Evolutionary conservation across 1,139 yeast species (phyloP), one percentile per base, ranked within the genome.

Genomic region (Yamadazyma diddensiae): DNA sequence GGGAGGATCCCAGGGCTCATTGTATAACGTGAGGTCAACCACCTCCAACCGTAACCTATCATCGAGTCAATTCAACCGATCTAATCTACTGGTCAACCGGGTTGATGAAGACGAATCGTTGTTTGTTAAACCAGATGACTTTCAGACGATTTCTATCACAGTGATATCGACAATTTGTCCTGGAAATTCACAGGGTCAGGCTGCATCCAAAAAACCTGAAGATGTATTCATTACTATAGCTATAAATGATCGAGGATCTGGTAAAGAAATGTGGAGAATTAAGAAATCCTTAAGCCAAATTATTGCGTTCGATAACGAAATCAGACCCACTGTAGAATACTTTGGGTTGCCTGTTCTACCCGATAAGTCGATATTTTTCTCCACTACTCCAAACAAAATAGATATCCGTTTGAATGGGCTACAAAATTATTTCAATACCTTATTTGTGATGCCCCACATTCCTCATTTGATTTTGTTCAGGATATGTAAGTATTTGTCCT

Each of bases 221-320:
- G 85, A 79, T 24, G 78, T 82, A 6, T 61, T 65, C 15, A 69
- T 81, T n/a, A 67, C 84, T 1, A 62, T 86, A 29, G 71, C 80
- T 2, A 73, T 82, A 3, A 62, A 69, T 20, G 92, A 84, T 48
- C 65, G 77, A 19, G 74, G 63, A 7, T 59, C 80, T 1, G 66
- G 62, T 19, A 79, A 79, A 45, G 86, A 79, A 48, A 73, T 83
- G 70, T 86, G 94, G 84, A 70, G 79, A 43, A 71, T 83, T 33
- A 60, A 79, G 18, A 86, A 87, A 49, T 63, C 79, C 3, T 68
- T 73, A 35, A 59, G 70, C 1, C 82, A 81, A 45, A 55, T 86
- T 17, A 42, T 59, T 6, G 65, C 68, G 10, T 67, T 86, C 35
- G 90, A 84, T 52, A 57, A 60, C 18, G 73, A 70, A 31, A 60